Percentiles rank a stretch among this genome's conserved stretches.
These are phyloP conservation scores for Colletotrichum sojae DNA, from an alignment of 2,329 filamentous ascomycete species.

Conservation along the genomic window DNA sequence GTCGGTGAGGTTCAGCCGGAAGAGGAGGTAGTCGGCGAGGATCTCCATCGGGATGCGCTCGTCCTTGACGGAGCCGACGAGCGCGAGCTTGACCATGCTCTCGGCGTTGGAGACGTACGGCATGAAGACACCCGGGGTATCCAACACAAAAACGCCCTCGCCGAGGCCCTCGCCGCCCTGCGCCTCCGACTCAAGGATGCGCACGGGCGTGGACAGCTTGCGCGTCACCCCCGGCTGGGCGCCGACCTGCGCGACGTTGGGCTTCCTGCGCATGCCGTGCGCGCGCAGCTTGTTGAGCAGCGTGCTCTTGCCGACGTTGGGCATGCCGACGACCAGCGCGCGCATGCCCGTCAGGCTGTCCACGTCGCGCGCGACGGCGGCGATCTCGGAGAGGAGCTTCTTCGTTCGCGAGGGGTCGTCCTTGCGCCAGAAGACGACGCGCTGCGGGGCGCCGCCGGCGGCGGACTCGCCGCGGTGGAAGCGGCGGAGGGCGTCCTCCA, in stretches of 20 bases:
- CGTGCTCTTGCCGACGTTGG: slow-evolving; percentile 96
- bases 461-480: slow-evolving; percentile 47
- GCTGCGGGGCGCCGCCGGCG: slow-evolving; percentile 39
- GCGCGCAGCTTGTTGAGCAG: slow-evolving; percentile 89
- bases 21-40: slow-evolving; percentile 92
- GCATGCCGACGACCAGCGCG: slow-evolving; percentile 94
- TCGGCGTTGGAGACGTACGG: slow-evolving; percentile 89
- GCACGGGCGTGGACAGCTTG: slow-evolving; percentile 86
- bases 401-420: slow-evolving; percentile 50
- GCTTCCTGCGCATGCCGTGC: slow-evolving; percentile 68
- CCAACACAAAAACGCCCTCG: slow-evolving; percentile 84
- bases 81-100: slow-evolving; percentile 94
- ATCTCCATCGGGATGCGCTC: slow-evolving; percentile 83
- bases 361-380: slow-evolving; percentile 48
- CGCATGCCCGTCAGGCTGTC: slow-evolving; percentile 84
- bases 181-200: slow-evolving; percentile 68
- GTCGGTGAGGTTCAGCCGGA: slow-evolving; percentile 80
- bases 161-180: slow-evolving; percentile 49
- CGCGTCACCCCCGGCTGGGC: slow-evolving; percentile 91
- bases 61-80: slow-evolving; percentile 93
- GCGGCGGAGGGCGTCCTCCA: slow-evolving; percentile 47
- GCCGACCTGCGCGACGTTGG: slow-evolving; percentile 85
- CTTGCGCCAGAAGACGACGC: slow-evolving; percentile 62
- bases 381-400: slow-evolving; percentile 56
- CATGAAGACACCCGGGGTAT: slow-evolving; percentile 96